Evolutionary conservation across 2,329 filamentous ascomycete species (phyloP).

Genomic region (Colletotrichum tropicale): DNA sequence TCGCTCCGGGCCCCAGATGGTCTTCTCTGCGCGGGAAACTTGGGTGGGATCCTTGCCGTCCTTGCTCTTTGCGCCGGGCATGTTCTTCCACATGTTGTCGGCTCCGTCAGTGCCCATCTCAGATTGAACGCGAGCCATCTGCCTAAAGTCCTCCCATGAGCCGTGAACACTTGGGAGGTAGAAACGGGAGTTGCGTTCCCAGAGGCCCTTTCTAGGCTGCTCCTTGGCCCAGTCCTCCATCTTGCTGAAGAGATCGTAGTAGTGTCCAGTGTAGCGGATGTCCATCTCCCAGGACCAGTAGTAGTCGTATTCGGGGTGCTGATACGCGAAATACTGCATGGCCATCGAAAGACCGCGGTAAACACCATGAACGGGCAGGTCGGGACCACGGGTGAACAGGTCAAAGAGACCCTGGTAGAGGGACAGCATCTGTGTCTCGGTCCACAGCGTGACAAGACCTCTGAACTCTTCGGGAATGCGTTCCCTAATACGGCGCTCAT

Average conservation of each 20-base stretch:
- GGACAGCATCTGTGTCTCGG: constrained; percentile 88
- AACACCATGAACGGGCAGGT: constrained; percentile 85
- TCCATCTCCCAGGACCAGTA: constrained; percentile 99
- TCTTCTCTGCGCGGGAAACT: constrained; percentile 54
- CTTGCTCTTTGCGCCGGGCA: constrained; percentile 47
- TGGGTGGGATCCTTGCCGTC: constrained; percentile 14
- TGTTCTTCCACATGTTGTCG: constrained; percentile 70
- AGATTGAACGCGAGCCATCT: constrained; percentile 77
- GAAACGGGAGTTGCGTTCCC: constrained; percentile 81
- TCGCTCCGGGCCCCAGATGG: constrained; percentile 85
- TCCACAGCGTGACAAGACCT: constrained; percentile 90
- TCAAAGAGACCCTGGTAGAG: constrained; percentile 89
- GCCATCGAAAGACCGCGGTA: constrained; percentile 95
- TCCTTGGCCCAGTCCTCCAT: constrained; percentile 71
- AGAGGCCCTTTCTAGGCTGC: constrained; percentile 80
- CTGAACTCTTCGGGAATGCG: constrained; percentile 84
- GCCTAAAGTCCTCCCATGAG: constrained; percentile 79
- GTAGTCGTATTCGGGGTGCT: constrained; percentile 87
- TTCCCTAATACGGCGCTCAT: constrained; percentile 68
- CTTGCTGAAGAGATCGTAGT: constrained; percentile 75
- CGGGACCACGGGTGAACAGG: constrained; percentile 66
- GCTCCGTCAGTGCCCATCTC: constrained; percentile 70
- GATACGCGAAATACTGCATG: constrained; percentile 89
- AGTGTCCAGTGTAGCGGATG: constrained; percentile 87
- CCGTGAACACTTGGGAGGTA: constrained; percentile 80